Conservation (phyloP, 768 basidiomycete genomes). For the Ramaria sp. region DNA sequence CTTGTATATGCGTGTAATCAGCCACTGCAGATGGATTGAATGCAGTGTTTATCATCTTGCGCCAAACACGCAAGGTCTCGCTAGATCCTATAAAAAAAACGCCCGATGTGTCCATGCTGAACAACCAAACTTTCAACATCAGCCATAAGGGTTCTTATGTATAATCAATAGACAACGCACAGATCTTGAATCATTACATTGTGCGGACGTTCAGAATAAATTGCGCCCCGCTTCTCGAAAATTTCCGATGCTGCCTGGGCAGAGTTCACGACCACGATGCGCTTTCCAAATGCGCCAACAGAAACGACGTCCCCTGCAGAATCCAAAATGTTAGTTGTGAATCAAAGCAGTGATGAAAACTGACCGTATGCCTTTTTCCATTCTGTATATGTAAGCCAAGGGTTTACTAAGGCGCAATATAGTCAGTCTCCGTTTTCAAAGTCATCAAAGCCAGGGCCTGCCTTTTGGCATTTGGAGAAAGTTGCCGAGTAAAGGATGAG, state of each 20-base stretch:
- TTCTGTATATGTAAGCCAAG: conserved; percentile 31
- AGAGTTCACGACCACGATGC: conserved; percentile 11
- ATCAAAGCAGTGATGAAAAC: not conserved
- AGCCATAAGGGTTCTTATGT: too few species aligned
- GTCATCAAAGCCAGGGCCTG: not conserved
- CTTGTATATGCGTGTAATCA: not conserved
- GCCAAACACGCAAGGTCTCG: not conserved
- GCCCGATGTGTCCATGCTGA: not conserved
- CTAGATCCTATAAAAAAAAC: not conserved
- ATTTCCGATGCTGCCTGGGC: conserved; percentile 4
- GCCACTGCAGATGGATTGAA: not conserved
- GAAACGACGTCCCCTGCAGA: conserved; percentile 8
- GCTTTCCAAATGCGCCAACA: conserved; percentile 5
- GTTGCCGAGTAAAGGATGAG: not conserved
- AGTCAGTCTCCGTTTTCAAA: not conserved
- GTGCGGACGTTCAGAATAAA: conserved; percentile 10
- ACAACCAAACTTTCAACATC: not conserved
- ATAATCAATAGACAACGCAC: not conserved
- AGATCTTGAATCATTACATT: conserved; percentile 5
- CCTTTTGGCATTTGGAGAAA: not conserved
- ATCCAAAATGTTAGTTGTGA: not conserved
- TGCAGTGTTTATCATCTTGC: not conserved
- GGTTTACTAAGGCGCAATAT: conserved; percentile 10
- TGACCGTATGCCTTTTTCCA: conserved; percentile 10
- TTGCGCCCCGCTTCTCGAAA: conserved; percentile 9